Percentiles rank a stretch among this genome's conserved stretches.
Conservation (phyloP, 306 rosid species). For the Medicago ruthenica region DNA sequence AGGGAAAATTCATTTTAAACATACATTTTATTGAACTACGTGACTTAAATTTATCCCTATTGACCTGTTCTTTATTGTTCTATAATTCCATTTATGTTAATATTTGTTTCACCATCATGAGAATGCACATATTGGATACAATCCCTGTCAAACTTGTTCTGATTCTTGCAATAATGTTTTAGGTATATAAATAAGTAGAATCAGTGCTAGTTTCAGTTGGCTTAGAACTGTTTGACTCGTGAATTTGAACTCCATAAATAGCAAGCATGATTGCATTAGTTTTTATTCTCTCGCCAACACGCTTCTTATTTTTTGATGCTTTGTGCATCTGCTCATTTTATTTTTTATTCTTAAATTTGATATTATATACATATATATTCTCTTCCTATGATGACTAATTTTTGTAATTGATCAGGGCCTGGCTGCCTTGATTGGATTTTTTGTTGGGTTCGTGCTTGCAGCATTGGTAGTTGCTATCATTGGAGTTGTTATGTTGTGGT, state of each 20-base stretch:
- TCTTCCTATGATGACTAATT: slow-evolving; percentile 39
- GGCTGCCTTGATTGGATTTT: slow-evolving; percentile 74
- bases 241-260: slow-evolving; percentile 8
- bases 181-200: slow-evolving; percentile 4
- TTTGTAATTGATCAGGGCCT: slow-evolving; percentile 58
- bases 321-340: slow-evolving; percentile 33
- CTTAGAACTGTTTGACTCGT: slow-evolving; percentile 38
- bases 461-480: slow-evolving; percentile 69
- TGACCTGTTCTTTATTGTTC: not conserved
- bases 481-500: slow-evolving; percentile 83
- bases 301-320: slow-evolving; percentile 20
- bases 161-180: slow-evolving; percentile 12
- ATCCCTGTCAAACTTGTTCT: slow-evolving; percentile 28
- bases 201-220: slow-evolving; percentile 27
- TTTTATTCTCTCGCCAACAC: slow-evolving; percentile 10
- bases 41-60: not conserved
- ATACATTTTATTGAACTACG: not conserved
- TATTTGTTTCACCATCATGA: slow-evolving; percentile 29
- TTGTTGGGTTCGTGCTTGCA: slow-evolving; percentile 72
- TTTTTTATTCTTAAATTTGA: slow-evolving; percentile 32
- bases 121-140: not conserved
- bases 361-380: slow-evolving; percentile 14
- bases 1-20: not conserved
- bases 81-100: slow-evolving; percentile 10
- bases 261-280: slow-evolving; percentile 4